These are phyloP conservation scores for Rhinocladiella mackenziei DNA, from an alignment of 2,329 filamentous ascomycete genomes.

Conservation along the genomic window DNA sequence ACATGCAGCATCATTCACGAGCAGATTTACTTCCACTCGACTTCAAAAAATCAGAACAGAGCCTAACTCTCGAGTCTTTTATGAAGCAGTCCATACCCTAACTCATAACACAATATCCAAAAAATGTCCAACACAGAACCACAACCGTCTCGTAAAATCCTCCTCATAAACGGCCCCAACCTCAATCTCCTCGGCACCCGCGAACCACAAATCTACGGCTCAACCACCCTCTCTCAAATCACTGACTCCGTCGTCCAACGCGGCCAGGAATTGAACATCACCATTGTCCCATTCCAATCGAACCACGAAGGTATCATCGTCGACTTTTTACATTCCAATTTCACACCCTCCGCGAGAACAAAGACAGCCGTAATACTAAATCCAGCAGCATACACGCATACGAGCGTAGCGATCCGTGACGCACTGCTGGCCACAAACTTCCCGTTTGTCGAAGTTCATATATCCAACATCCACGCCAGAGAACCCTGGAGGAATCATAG, in stretches of 20 bases:
- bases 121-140: too few species aligned
- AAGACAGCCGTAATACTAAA: constrained; percentile 58
- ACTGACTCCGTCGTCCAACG: constrained; percentile 49
- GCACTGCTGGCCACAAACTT: constrained; percentile 65
- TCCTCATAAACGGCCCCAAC: constrained; percentile 78
- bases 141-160: constrained; percentile 50
- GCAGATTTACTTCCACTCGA: too few species aligned
- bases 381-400: constrained; percentile 71
- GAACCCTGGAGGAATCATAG: constrained; percentile 67
- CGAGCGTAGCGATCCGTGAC: constrained; percentile 70
- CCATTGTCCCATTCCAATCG: constrained; percentile 63
- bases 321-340: constrained; percentile 64
- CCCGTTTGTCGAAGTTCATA: constrained; percentile 74
- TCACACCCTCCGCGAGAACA: not conserved
- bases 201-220: constrained; percentile 70
- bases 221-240: constrained; percentile 63
- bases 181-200: constrained; percentile 74
- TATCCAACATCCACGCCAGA: constrained; percentile 68
- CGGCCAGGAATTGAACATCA: constrained; percentile 47
- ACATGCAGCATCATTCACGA: too few species aligned
- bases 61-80: too few species aligned
- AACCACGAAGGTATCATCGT: constrained; percentile 74
- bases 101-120: too few species aligned
- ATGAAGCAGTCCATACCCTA: too few species aligned
- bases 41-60: too few species aligned